A percentile compares a stretch with the other conserved stretches of the same genome.
These are phyloP conservation scores for Halenospora varia DNA, from an alignment of 495 filamentous ascomycete genomes.

Conservation along the genomic window DNA sequence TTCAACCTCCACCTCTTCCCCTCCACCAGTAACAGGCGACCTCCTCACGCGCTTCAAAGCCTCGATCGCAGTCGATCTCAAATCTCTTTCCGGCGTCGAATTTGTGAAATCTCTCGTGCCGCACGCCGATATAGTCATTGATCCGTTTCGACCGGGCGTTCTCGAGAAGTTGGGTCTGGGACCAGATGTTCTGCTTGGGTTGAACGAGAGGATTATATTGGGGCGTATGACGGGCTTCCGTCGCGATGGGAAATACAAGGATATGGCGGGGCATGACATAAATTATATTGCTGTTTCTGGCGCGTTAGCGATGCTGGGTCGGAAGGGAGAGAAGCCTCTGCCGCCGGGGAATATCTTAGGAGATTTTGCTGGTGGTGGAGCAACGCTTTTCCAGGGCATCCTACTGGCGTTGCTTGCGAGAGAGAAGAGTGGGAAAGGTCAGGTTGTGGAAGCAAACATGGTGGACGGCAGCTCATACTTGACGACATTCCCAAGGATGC, in stretches of 20 bases:
- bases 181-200: slow-evolving; percentile 56
- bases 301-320: slow-evolving; percentile 70
- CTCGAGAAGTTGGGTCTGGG: slow-evolving; percentile 77
- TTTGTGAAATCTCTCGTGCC: slow-evolving; percentile 62
- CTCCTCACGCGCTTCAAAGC: slow-evolving; percentile 72
- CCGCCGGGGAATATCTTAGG: slow-evolving; percentile 80
- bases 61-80: slow-evolving; percentile 75
- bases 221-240: slow-evolving; percentile 87
- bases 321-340: slow-evolving; percentile 62
- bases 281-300: slow-evolving; percentile 93
- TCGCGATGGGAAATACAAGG: slow-evolving; percentile 74
- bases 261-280: slow-evolving; percentile 97
- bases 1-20: slow-evolving; percentile 20
- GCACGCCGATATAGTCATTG: slow-evolving; percentile 75
- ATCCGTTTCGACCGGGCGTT: slow-evolving; percentile 88
- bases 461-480: slow-evolving; percentile 83
- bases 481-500: slow-evolving; percentile 68
- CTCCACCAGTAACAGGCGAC: slow-evolving; percentile 52
- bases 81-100: slow-evolving; percentile 53
- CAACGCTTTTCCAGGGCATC: slow-evolving; percentile 67
- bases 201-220: slow-evolving; percentile 76
- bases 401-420: slow-evolving; percentile 55
- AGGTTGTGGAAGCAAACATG: slow-evolving; percentile 95
- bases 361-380: slow-evolving; percentile 91
- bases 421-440: slow-evolving; percentile 62